Conservation (phyloP, 305 asterid species). For the Solanum hybrid region DNA sequence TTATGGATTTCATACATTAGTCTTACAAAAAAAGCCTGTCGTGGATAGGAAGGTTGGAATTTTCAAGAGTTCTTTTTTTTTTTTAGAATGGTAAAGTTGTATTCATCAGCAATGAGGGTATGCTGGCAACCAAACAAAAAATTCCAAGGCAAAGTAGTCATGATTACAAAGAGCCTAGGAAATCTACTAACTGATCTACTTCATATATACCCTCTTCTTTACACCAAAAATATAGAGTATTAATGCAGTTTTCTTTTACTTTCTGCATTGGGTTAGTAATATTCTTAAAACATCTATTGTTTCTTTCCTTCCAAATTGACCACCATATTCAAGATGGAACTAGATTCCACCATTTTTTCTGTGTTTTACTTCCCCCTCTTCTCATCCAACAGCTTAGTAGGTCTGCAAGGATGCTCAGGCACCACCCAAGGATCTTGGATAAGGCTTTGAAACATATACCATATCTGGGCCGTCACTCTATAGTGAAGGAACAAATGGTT, state of each 20-base stretch:
- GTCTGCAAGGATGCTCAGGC: background rate
- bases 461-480: background rate
- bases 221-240: background rate
- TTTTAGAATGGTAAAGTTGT: background rate
- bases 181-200: too few relatives aligned
- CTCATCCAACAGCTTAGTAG: background rate
- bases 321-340: background rate
- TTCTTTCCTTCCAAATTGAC: background rate
- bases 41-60: background rate
- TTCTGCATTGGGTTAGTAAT: background rate
- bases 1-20: background rate
- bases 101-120: background rate
- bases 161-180: too few relatives aligned
- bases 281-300: background rate
- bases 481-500: background rate
- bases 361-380: background rate
- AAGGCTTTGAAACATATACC: background rate
- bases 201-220: too few relatives aligned
- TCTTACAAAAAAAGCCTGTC: background rate
- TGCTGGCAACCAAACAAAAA: too few relatives aligned
- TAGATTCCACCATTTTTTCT: background rate
- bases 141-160: background rate
- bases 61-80: background rate
- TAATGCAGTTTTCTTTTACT: background rate
- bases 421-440: background rate